Evolutionary conservation across 1,139 yeast genomes (phyloP).

Genomic region (Protomyces gravidus): DNA sequence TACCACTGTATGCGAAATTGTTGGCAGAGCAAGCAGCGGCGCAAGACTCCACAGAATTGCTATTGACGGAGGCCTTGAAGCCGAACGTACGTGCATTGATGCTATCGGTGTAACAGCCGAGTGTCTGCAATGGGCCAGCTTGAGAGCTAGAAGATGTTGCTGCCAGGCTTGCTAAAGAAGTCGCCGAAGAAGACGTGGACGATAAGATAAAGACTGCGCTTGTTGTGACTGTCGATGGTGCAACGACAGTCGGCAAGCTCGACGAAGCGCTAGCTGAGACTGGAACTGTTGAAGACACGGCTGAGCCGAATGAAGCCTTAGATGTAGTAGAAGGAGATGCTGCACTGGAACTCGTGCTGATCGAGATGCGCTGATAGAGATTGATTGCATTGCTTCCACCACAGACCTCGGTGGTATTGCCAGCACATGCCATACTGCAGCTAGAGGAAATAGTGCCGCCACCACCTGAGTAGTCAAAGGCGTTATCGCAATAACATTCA

Average conservation of each 20-base stretch:
- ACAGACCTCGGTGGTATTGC: conserved; percentile 1
- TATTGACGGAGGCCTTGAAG: background rate
- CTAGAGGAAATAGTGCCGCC: background rate
- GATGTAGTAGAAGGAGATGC: background rate
- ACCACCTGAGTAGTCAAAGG: background rate
- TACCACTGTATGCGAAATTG: conserved; percentile 1
- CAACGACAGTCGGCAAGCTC: background rate
- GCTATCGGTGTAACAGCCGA: conserved; percentile 1
- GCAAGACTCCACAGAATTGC: background rate
- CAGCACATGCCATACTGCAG: conserved; percentile 2
- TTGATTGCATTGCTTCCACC: background rate
- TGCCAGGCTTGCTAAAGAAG: background rate
- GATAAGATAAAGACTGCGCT: background rate
- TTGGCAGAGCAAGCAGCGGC: background rate
- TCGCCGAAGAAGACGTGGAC: background rate
- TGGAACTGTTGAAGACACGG: background rate
- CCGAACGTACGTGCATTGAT: background rate
- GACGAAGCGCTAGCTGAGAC: background rate
- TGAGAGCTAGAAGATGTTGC: background rate
- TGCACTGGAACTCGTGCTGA: background rate
- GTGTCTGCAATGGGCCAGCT: background rate
- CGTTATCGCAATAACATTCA: conserved; percentile 2
- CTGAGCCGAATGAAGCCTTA: background rate
- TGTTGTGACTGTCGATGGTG: background rate
- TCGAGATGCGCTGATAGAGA: background rate